A percentile compares a stretch with the other conserved stretches of the same genome.
These are phyloP conservation scores for Wickerhamomyces queroliae DNA, from an alignment of 805 yeast species.

Conservation along the genomic window DNA sequence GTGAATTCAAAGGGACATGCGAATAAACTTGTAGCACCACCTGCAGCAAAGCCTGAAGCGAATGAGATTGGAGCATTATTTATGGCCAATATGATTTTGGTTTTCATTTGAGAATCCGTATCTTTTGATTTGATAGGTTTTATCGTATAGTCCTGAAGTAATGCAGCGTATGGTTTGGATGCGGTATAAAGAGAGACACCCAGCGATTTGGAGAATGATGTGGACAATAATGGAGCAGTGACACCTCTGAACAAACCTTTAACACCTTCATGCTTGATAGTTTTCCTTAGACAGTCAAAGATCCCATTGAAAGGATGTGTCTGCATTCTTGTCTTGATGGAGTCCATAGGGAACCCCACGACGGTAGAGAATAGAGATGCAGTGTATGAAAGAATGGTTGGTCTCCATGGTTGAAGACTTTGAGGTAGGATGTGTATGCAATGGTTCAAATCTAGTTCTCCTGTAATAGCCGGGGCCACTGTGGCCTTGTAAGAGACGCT, in stretches of 20 bases:
- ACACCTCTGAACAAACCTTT: slow-evolving; percentile 73
- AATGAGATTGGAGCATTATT: slow-evolving; percentile 42
- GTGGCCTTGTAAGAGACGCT: slow-evolving; percentile 13
- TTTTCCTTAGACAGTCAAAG: slow-evolving; percentile 48
- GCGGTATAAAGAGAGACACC: slow-evolving; percentile 60
- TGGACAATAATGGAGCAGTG: slow-evolving; percentile 63
- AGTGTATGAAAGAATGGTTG: slow-evolving; percentile 56
- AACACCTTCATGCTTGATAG: slow-evolving; percentile 57
- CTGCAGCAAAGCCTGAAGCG: slow-evolving; percentile 60
- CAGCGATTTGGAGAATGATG: slow-evolving; percentile 58
- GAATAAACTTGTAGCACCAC: slow-evolving; percentile 53
- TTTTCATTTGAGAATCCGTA: slow-evolving; percentile 5
- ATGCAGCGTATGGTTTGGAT: slow-evolving; percentile 37
- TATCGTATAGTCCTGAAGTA: slow-evolving; percentile 14
- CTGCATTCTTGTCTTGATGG: slow-evolving; percentile 84
- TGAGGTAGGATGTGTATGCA: slow-evolving; percentile 47
- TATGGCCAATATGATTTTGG: slow-evolving; percentile 15
- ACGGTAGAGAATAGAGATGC: slow-evolving; percentile 60
- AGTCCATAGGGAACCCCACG: slow-evolving; percentile 80
- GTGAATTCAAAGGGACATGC: slow-evolving; percentile 87
- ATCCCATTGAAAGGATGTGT: slow-evolving; percentile 59
- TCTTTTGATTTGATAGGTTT: slow-evolving; percentile 8
- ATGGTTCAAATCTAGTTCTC: slow-evolving; percentile 37
- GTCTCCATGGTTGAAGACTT: slow-evolving; percentile 42
- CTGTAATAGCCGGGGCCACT: slow-evolving; percentile 51